Evolutionary conservation across 2,329 filamentous ascomycete genomes (phyloP), one percentile per base, ranked within the genome.

Genomic region (Acephala macrosclerotiorum): DNA sequence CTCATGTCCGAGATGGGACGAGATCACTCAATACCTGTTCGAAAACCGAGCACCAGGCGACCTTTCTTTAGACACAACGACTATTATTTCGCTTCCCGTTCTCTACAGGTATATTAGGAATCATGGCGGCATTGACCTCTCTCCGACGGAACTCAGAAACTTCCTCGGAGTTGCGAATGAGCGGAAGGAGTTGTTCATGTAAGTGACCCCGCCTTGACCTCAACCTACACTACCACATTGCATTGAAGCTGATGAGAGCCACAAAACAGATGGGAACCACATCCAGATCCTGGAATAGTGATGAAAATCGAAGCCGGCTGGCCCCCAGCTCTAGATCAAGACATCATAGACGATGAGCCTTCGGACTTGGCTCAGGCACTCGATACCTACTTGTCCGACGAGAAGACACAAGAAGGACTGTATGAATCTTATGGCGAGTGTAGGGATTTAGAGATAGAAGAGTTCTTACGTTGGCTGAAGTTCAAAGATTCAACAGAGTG

Each of bases 71-170:
- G 60, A 61, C 33, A 29, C 60, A 9, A 61, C 56, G 60, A 42
- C 29, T n/a, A 25, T 51, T 1, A 20, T 61, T 12, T 51, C 49
- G 1, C 49, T 56, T 14, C 49, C 49, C n/a, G 16, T 18, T 2
- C 45, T 61, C 20, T 61, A 56, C 40, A 29, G 60, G 9, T 61
- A 61, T 18, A 61, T 61, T 12, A 36, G 47, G 42, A 47, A 56
- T 1, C 33, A 33, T 33, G 47, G 60, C 18, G 60, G 47, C 1
- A 51, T 61, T 26, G 14, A 56, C 26, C 20, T 61, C 1, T 56
- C 60, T 14, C 16, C 33, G 8, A 4, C 38, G 18, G 33, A 61
- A 29, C 56, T 61, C 16, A 61, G 60, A 33, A 42, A 45, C 14
- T 61, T 61, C 26, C 47, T 61, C 3, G 47, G 22, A 2, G 51